Percentiles rank a stretch among this genome's conserved stretches.
Evolutionary conservation across 2,329 filamentous ascomycete species (phyloP).

Genomic region (Aspergillus viridinutans): DNA sequence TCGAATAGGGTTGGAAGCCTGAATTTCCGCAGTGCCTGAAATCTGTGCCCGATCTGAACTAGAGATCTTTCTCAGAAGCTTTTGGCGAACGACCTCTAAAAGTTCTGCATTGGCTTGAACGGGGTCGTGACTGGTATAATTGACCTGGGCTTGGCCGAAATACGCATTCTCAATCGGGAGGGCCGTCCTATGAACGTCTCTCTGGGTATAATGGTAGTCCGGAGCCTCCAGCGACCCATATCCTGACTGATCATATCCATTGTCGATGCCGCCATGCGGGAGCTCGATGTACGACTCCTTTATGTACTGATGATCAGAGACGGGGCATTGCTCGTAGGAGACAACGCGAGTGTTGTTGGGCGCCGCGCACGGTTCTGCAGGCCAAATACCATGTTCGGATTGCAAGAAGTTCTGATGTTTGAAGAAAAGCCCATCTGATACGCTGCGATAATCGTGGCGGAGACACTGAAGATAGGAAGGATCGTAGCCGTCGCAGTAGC

Average conservation of each 20-base stretch:
- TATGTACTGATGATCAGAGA: not conserved
- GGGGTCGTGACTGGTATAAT: not conserved
- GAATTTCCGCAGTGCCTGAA: not conserved
- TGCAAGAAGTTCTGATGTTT: not conserved
- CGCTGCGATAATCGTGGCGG: not conserved
- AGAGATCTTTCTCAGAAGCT: not conserved
- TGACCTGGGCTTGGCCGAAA: not conserved
- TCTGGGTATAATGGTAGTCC: not conserved
- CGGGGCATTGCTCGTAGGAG: not conserved
- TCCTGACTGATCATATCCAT: conserved; percentile 7
- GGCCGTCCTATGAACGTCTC: not conserved
- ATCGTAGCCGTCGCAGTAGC: conserved; percentile 8
- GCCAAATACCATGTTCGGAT: conserved; percentile 1
- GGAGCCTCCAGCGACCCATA: conserved; percentile 5
- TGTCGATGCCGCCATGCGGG: conserved; percentile 10
- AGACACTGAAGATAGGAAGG: not conserved
- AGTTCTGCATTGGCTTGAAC: not conserved
- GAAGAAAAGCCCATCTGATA: conserved; percentile 5
- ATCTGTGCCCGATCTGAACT: not conserved
- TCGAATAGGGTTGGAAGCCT: not conserved
- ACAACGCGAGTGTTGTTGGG: not conserved
- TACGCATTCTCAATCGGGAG: not conserved
- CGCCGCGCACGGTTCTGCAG: not conserved
- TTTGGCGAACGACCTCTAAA: not conserved
- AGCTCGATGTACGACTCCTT: conserved; percentile 4